Percentiles rank a stretch among this genome's conserved stretches.
phyloP scores from a whole-genome alignment of 169 alveolate species.

The Babesia gibsoni region DNA sequence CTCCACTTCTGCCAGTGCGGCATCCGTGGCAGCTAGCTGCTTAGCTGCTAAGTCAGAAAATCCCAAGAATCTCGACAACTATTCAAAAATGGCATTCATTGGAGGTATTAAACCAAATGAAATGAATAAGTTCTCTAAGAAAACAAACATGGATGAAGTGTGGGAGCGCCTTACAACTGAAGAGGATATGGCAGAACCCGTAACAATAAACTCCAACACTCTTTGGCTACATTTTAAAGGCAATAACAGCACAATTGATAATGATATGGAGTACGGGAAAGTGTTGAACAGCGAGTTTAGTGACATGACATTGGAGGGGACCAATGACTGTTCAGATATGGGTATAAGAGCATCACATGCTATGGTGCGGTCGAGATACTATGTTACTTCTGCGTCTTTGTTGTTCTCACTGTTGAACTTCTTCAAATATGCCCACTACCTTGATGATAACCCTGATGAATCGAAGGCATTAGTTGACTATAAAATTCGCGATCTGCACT shows the following conservation, averaged over 20 bases:
- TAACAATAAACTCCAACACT: slow-evolving; percentile 68
- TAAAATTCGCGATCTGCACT: slow-evolving; percentile 76
- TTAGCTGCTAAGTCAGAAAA: slow-evolving; percentile 17
- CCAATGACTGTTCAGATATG: slow-evolving; percentile 78
- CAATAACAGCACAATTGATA: not conserved
- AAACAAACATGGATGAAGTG: slow-evolving; percentile 27
- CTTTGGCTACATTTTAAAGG: slow-evolving; percentile 72
- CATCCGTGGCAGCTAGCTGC: slow-evolving; percentile 63
- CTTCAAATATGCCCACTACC: slow-evolving; percentile 65
- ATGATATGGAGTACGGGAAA: not conserved
- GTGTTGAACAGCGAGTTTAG: slow-evolving; percentile 53
- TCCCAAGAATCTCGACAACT: not conserved
- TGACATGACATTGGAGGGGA: slow-evolving; percentile 75
- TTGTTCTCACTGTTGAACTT: slow-evolving; percentile 76
- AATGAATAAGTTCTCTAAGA: slow-evolving; percentile 19
- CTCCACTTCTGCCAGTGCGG: slow-evolving; percentile 59
- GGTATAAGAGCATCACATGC: slow-evolving; percentile 83
- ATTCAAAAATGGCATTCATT: slow-evolving; percentile 19
- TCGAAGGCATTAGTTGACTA: slow-evolving; percentile 60
- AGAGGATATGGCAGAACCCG: slow-evolving; percentile 51
- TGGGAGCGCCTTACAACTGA: slow-evolving; percentile 20
- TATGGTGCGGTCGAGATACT: slow-evolving; percentile 85
- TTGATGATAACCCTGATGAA: slow-evolving; percentile 60
- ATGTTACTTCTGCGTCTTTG: slow-evolving; percentile 87
- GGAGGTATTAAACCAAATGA: slow-evolving; percentile 59